Evolutionary conservation across 495 filamentous ascomycete species (phyloP), one percentile per base, ranked within the genome.

Genomic region (Hypoxylon rickii): DNA sequence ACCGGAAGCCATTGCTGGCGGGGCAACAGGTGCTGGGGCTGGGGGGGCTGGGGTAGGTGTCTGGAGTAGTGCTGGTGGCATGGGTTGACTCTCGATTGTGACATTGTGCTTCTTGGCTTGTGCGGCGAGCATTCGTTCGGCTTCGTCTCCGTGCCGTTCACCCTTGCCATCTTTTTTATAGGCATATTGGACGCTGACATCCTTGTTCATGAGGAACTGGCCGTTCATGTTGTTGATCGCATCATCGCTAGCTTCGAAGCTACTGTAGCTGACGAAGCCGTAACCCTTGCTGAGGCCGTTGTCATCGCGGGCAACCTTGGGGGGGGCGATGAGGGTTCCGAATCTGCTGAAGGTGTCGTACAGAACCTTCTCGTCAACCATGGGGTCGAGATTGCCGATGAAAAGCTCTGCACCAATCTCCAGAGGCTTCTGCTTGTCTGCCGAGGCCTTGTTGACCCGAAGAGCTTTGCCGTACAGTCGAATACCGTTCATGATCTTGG

Each of bases 141-240:
- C 94, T 66, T 92, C 79, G 65, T 98, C 94, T 52, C 94, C 94
- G 68, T 98, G 94, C 20, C 95, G 81, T 75, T 97, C 94, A 55
- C 93, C 92, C 73, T 96, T 96, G 36, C 95, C 94, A 65, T 98
- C 95, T 72, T 97, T 97, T 81, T 98, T 98, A 79, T 96, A 98
- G 33, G 94, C 94, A 71, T 98, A 98, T 69, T 98, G 93, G 34
- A 97, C 95, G 1, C 86, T 89, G 61, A 96, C 85, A 65, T 94
- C 86, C 73, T 96, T 96, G 76, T 96, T 96, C 84, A 95, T 94
- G 42, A 98, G 81, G 72, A 91, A 96, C 71, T 97, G 93, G 45
- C 91, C 90, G 69, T 97, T 89, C 92, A 98, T 96, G 64, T 90
- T 90, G 44, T 83, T 77, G 48, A 95, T 88, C 21, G 94, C 95